Conservation (phyloP, 768 basidiomycete species). For the Albatrellus ellisii region DNA sequence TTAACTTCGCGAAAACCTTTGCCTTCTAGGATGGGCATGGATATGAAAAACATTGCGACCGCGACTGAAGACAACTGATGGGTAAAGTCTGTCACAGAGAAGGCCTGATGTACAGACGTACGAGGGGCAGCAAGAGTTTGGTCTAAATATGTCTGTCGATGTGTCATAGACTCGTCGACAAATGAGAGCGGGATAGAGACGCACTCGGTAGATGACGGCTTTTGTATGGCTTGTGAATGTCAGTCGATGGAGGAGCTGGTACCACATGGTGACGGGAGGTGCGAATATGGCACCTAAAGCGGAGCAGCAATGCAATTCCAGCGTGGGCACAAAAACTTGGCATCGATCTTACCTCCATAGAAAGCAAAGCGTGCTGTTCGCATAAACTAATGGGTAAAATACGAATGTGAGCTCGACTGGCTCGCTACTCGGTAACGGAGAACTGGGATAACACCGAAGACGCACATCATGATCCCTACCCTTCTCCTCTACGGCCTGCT, state of each 20-base stretch:
- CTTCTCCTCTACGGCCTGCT: slow-evolving; percentile 67
- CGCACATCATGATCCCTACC: slow-evolving; percentile 68
- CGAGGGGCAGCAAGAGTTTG: slow-evolving; percentile 69
- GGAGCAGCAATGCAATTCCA: not conserved
- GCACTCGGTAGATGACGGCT: slow-evolving; percentile 48
- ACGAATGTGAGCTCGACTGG: too few relatives aligned
- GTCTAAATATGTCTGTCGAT: slow-evolving; percentile 63
- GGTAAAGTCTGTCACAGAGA: too few relatives aligned
- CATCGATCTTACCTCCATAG: slow-evolving; percentile 49
- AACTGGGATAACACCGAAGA: too few relatives aligned
- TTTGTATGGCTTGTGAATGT: slow-evolving; percentile 49
- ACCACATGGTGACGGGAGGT: slow-evolving; percentile 76
- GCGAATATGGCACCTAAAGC: slow-evolving; percentile 56
- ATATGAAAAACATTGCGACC: slow-evolving; percentile 49
- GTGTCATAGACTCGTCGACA: not conserved
- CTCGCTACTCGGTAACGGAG: too few relatives aligned
- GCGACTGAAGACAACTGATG: too few relatives aligned
- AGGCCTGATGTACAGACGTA: slow-evolving; percentile 18
- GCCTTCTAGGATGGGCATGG: slow-evolving; percentile 74
- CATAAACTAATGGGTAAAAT: slow-evolving; percentile 39
- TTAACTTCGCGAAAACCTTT: slow-evolving; percentile 40
- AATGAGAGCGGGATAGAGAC: slow-evolving; percentile 12
- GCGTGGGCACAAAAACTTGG: slow-evolving; percentile 5
- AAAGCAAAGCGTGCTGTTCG: slow-evolving; percentile 53
- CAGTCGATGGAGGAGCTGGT: slow-evolving; percentile 54